These are phyloP conservation scores for Corynespora cassiicola DNA, from an alignment of 2,329 filamentous ascomycete genomes.

Conservation along the genomic window DNA sequence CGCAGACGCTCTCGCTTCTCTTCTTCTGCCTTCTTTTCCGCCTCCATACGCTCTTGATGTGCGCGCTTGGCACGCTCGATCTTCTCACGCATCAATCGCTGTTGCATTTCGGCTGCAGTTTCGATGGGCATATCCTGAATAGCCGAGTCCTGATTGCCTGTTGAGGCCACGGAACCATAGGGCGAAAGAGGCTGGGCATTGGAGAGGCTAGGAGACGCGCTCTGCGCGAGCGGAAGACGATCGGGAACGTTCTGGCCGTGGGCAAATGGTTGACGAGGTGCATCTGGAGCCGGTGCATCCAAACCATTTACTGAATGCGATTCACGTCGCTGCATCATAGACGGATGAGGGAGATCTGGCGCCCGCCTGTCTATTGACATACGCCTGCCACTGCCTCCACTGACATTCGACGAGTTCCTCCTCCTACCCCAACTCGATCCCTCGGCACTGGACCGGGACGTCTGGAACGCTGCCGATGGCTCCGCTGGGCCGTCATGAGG, in stretches of 20 bases:
- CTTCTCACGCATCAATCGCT: slow-evolving; percentile 73
- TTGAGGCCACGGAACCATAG: slow-evolving; percentile 38
- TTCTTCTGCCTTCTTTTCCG: slow-evolving; percentile 75
- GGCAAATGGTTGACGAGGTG: slow-evolving; percentile 25
- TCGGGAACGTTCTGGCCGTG: slow-evolving; percentile 92
- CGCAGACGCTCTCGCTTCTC: slow-evolving; percentile 73
- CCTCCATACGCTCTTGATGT: slow-evolving; percentile 60
- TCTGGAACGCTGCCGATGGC: slow-evolving; percentile 86
- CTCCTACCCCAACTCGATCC: slow-evolving; percentile 71
- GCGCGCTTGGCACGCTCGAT: slow-evolving; percentile 73
- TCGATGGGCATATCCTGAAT: slow-evolving; percentile 58
- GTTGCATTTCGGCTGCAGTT: slow-evolving; percentile 68
- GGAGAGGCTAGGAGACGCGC: slow-evolving; percentile 35
- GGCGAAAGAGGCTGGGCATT: slow-evolving; percentile 44
- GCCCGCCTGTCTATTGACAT: slow-evolving; percentile 62
- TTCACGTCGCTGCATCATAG: slow-evolving; percentile 36
- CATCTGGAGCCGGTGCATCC: slow-evolving; percentile 26
- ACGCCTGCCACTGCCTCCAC: slow-evolving; percentile 78
- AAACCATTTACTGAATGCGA: slow-evolving; percentile 37
- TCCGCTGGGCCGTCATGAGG: slow-evolving; percentile 75
- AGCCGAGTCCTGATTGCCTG: slow-evolving; percentile 26
- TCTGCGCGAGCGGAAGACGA: slow-evolving; percentile 45
- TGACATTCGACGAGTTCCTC: slow-evolving; percentile 89
- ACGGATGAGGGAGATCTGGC: slow-evolving; percentile 38
- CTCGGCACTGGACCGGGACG: slow-evolving; percentile 72